Base-by-base conservation (phyloP, 768 basidiomycete genomes). In the Mycena filopes region DNA sequence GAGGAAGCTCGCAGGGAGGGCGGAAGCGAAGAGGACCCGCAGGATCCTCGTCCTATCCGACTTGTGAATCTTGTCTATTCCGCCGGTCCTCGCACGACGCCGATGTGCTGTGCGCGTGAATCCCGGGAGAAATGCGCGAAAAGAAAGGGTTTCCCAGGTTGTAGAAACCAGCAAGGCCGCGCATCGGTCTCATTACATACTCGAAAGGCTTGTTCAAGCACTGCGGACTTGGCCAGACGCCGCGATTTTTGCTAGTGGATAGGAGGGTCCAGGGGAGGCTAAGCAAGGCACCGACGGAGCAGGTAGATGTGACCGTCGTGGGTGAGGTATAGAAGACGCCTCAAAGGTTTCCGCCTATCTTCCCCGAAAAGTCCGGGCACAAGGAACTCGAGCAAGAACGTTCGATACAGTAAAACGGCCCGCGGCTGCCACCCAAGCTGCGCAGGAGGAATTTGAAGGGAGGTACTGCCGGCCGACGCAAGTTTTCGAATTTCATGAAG, bases 21-120 rank as follows among this genome's bases (percentile, higher is more conserved):
- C 60, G 60, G 60, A 55, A 55, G 60, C 60, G 60, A 62, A 49
- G 47, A 55, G 21, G 54, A 62, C n/a, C 60, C 60, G 60, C 53
- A 20, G 33, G 40, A 20, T 48, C 26, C n/a, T 47, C 31, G 16
- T 16, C 45, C 3, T 10, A 60, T 21, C 48, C 54, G 43, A 40
- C 42, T 60, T 33, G 50, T 41, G 54, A 45, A 62, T 55, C 53
- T 28, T 20, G 18, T 36, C 40, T 49, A 20, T 58, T 43, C 47
- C 18, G 33, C 21, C 18, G 48, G 15, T 31, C 16, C 28, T 15
- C 21, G 26, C 29, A 29, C 16, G 15, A 28, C 21, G 16, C 42
- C 31, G 48, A 51, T 26, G 29, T n/a, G 26, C 33, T 6, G n/a
- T 25, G 20, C 49, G 47, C 47, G 29, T 56, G 43, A 36, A n/a